Percentiles rank a stretch among this genome's conserved stretches.
These are phyloP conservation scores for Blastocystis sp. DNA, from an alignment of 352 stramenopile genomes.

Conservation along the genomic window DNA sequence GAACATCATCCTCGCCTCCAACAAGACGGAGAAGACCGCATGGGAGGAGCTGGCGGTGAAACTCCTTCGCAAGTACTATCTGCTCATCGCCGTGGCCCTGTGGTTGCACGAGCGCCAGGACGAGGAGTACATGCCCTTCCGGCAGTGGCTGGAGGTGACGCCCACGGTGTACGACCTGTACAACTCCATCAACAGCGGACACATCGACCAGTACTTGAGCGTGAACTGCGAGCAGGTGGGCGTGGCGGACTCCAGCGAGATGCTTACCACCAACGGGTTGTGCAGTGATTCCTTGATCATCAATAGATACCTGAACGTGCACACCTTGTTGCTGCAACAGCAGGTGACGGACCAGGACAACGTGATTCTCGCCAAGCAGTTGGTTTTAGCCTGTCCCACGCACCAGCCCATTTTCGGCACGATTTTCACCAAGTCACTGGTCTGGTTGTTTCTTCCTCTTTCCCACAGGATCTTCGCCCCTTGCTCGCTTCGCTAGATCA, in stretches of 20 bases:
- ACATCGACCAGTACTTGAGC: conserved; percentile 60
- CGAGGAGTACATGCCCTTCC: conserved; percentile 1
- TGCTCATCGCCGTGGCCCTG: conserved; percentile 26
- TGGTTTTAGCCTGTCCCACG: neutral
- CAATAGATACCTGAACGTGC: conserved; percentile 42
- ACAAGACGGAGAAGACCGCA: conserved; percentile 14
- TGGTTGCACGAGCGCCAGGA: conserved; percentile 42
- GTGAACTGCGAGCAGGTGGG: neutral
- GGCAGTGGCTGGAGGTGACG: conserved; percentile 18
- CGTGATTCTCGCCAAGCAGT: conserved; percentile 4
- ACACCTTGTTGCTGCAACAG: conserved; percentile 40
- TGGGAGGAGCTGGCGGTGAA: conserved; percentile 33
- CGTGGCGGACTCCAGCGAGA: neutral
- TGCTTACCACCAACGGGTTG: neutral
- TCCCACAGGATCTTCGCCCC: neutral
- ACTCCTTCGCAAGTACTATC: conserved; percentile 54
- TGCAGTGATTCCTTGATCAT: neutral
- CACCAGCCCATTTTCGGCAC: conserved; percentile 21
- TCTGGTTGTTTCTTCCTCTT: neutral
- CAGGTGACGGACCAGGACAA: conserved; percentile 51
- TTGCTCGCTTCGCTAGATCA: neutral
- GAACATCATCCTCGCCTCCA: conserved; percentile 36
- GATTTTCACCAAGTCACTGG: conserved; percentile 43
- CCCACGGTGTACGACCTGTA: conserved; percentile 1
- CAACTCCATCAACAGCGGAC: conserved; percentile 23